Evolutionary conservation across 352 stramenopile species (phyloP).

Genomic region (Phytopythium oedochilum): DNA sequence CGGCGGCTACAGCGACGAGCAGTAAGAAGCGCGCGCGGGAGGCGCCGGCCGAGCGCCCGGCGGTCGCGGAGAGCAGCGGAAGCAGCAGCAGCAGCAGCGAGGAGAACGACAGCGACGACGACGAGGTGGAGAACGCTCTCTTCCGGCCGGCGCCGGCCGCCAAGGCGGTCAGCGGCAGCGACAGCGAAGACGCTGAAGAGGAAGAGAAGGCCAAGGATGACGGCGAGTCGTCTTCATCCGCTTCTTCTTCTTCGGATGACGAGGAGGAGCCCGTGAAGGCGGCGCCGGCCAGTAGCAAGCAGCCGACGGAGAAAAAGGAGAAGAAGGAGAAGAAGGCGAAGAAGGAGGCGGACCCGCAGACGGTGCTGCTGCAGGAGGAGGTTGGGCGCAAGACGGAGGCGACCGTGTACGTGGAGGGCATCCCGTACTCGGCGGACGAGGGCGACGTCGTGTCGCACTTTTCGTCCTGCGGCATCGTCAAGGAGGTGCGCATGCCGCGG

Average conservation of each 20-base stretch:
- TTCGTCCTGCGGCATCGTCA: constrained; percentile 78
- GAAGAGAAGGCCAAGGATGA: constrained; percentile 16
- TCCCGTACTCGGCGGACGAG: constrained; percentile 91
- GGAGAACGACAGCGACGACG: constrained; percentile 31
- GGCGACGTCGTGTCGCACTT: constrained; percentile 91
- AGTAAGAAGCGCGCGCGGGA: constrained; percentile 34
- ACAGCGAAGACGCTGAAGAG: constrained; percentile 13
- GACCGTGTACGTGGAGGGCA: constrained; percentile 94
- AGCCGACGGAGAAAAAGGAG: constrained; percentile 16
- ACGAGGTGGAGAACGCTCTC: constrained; percentile 71
- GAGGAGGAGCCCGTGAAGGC: constrained; percentile 82
- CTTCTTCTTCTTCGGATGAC: constrained; percentile 10
- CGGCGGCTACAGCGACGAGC: constrained; percentile 2
- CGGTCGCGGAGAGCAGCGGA: background rate
- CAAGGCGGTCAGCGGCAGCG: background rate
- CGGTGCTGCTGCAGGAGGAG: constrained; percentile 46
- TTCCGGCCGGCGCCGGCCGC: constrained; percentile 49
- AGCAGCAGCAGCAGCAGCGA: constrained; percentile 6
- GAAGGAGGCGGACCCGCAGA: constrained; percentile 14
- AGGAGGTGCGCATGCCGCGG: constrained; percentile 92
- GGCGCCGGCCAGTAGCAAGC: constrained; percentile 19
- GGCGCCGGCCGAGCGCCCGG: constrained; percentile 4
- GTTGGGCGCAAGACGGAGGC: constrained; percentile 72
- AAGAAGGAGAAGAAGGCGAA: constrained; percentile 7
- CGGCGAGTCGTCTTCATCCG: constrained; percentile 3